These are phyloP conservation scores for Aspergillus chevalieri DNA, from an alignment of 2,329 filamentous ascomycete species.

Conservation along the genomic window DNA sequence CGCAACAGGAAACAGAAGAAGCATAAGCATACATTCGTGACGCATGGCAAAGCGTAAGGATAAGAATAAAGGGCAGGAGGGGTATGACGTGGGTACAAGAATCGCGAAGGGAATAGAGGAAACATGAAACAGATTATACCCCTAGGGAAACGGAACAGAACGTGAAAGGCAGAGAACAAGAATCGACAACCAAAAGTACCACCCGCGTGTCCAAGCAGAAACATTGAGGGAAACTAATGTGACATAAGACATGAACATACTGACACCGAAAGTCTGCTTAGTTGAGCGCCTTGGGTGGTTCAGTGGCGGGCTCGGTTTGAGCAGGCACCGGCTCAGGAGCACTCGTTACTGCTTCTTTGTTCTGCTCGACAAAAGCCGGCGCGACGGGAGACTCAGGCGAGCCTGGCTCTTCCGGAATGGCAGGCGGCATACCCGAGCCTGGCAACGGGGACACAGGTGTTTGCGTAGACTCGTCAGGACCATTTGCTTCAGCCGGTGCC, in stretches of 20 bases:
- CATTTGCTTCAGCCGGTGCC: slow-evolving; percentile 17
- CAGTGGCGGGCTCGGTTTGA: not conserved
- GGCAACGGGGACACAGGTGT: slow-evolving; percentile 26
- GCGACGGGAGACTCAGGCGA: slow-evolving; percentile 20
- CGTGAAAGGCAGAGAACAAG: not conserved
- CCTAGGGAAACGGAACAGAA: not conserved
- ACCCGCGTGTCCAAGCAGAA: not conserved
- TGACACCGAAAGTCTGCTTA: not conserved
- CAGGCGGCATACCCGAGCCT: slow-evolving; percentile 23
- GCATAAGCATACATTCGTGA: slow-evolving; percentile 15
- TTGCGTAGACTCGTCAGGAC: slow-evolving; percentile 16
- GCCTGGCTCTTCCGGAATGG: slow-evolving; percentile 30
- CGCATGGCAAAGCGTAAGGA: slow-evolving; percentile 15
- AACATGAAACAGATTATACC: not conserved
- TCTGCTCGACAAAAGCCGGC: slow-evolving; percentile 3
- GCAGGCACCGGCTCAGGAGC: not conserved
- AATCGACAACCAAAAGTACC: no score
- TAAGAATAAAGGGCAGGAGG: slow-evolving; percentile 7
- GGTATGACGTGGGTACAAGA: slow-evolving; percentile 1
- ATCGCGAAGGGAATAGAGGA: slow-evolving; percentile 1
- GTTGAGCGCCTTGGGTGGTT: not conserved
- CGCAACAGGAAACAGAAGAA: slow-evolving; percentile 4
- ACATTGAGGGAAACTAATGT: not conserved
- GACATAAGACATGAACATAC: not conserved
- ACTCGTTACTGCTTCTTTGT: slow-evolving; percentile 2